Conservation (phyloP, 371 early-diverging fungal genomes). For the Pancytospora philotis region DNA sequence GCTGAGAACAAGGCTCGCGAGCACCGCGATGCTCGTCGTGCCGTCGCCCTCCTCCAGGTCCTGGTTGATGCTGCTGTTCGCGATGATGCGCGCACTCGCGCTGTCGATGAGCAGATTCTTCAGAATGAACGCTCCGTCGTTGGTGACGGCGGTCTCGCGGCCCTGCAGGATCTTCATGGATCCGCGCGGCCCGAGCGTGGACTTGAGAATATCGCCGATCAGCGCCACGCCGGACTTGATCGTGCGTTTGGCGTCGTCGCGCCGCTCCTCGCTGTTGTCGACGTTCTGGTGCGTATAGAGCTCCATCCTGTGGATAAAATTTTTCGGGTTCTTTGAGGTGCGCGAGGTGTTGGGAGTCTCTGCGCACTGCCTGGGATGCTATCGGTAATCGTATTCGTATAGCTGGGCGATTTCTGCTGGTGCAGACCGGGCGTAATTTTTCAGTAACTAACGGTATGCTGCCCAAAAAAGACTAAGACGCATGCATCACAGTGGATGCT, state of each 20-base stretch:
- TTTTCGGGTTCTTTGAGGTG: no score
- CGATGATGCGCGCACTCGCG: conserved; percentile 90
- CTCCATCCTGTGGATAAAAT: conserved; percentile 12
- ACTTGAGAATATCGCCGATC: conserved; percentile 86
- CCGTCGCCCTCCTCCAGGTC: conserved; percentile 99
- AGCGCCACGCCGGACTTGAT: conserved; percentile 85
- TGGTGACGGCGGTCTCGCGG: conserved; percentile 82
- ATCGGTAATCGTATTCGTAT: no score
- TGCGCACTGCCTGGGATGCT: no score
- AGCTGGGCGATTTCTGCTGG: no score
- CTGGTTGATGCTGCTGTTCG: conserved; percentile 82
- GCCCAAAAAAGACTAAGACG: no score
- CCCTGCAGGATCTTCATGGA: conserved; percentile 79
- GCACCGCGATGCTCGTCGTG: conserved; percentile 92
- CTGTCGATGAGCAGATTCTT: conserved; percentile 91
- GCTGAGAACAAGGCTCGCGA: conserved; percentile 85
- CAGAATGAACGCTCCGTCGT: conserved; percentile 98
- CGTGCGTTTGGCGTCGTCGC: conserved; percentile 59
- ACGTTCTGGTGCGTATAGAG: conserved; percentile 12
- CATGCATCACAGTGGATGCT: no score
- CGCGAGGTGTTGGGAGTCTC: no score
- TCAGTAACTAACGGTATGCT: no score
- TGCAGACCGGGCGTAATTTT: no score
- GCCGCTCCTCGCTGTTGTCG: conserved; percentile 46
- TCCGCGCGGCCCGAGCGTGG: conserved; percentile 67